Evolutionary conservation across 352 stramenopile genomes (phyloP), one percentile per base, ranked within the genome.

Genomic region (Globisporangium paddicum): DNA sequence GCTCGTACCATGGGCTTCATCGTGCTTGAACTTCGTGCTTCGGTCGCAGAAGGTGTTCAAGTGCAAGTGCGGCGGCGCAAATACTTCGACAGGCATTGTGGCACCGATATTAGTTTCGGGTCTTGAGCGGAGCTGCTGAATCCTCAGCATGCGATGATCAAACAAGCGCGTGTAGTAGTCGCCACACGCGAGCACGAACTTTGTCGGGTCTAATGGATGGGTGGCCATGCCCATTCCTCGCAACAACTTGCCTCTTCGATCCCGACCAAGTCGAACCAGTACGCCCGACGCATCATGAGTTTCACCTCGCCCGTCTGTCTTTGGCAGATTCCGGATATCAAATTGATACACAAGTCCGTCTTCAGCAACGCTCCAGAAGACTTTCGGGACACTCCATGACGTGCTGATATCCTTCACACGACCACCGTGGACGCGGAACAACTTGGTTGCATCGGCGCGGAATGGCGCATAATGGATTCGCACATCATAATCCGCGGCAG

Each of bases 291-390:
- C 57, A 7, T 76, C 75, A 1, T 65, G 55, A 0, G 60, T 64
- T 18, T 77, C 69, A 16, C 68, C 67, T 0, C 21, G 13, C 13
- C 76, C 78, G 34, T 82, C 68, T 0, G 37, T 60, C 21, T 48
- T 62, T 10, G 82, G 82, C 13, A 94, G 56, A 18, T 69, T 73
- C 30, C 86, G 72, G 26, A 93, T 62, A 53, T 95, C 86, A 66
- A 93, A 95, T 54, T 93, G 83, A 60, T 77, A 90, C 54, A 95
- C 84, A 5, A 89, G 55, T 38, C 82, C 87, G 66, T 96, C 88
- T 64, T 96, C 88, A 2, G 73, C 85, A 45, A 82, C 87, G 46
- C 79, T 93, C 86, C 86, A 96, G 58, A 95, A 93, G 18, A 93
- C 69, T 56, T 89, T 80, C 10, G 83, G 83, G 10, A 89, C 80